A percentile compares a stretch with the other conserved stretches of the same genome.
phyloP scores from a whole-genome alignment of 2,329 filamentous ascomycete genomes.

The Dendryphion nanum region DNA sequence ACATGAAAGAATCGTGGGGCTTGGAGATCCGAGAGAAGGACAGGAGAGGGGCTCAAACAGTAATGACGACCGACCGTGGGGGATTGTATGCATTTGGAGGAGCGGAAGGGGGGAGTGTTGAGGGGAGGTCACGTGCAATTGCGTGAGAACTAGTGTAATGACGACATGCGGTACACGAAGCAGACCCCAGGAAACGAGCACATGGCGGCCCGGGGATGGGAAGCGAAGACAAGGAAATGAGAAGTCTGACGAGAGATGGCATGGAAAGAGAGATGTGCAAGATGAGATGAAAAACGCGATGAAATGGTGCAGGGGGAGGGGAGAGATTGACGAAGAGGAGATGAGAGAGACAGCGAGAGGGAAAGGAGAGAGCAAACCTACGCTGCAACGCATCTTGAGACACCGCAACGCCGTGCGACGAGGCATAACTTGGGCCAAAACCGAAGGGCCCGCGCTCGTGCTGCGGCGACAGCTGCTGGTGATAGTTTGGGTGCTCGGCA shows the following conservation, averaged over 20 bases:
- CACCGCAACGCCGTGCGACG: slow-evolving; percentile 12
- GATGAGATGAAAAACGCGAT: slow-evolving; percentile 2
- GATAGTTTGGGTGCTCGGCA: background rate
- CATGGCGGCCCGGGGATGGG: background rate
- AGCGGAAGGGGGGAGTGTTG: background rate
- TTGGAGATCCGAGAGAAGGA: background rate
- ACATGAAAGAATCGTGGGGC: background rate
- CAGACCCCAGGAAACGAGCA: slow-evolving; percentile 4
- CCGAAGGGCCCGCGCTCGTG: slow-evolving; percentile 9
- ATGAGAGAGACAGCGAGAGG: background rate
- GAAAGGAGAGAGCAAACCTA: slow-evolving; percentile 1
- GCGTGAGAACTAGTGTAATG: slow-evolving; percentile 16
- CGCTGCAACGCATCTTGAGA: slow-evolving; percentile 9
- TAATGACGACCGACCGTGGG: background rate
- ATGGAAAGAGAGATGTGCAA: slow-evolving; percentile 2
- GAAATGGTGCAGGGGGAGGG: background rate
- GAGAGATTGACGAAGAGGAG: background rate
- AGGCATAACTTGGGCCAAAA: slow-evolving; percentile 2
- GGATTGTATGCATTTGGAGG: too few species aligned
- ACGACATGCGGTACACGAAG: slow-evolving; percentile 10
- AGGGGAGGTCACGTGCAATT: slow-evolving; percentile 16
- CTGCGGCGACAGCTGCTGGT: slow-evolving; percentile 4
- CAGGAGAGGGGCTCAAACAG: background rate
- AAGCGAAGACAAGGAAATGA: background rate
- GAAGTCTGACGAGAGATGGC: slow-evolving; percentile 1